These are phyloP conservation scores for Blastocrithidia nonstop DNA, from an alignment of 208 protist genomes.

Conservation along the genomic window DNA sequence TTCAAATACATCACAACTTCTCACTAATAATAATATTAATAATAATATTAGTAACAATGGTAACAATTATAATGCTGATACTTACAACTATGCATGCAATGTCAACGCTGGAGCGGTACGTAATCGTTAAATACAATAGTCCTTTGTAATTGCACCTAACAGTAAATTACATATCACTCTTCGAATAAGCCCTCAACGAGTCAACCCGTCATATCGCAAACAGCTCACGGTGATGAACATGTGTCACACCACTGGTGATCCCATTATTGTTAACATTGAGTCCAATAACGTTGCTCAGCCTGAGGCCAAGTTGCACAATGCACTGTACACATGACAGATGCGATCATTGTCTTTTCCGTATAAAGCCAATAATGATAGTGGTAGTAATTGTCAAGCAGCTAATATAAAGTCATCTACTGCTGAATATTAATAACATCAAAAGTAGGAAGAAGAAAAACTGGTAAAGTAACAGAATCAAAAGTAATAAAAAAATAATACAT, in stretches of 20 bases:
- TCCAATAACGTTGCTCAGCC: slow-evolving; percentile 76
- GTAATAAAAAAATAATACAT: background rate
- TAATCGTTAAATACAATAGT: slow-evolving; percentile 32
- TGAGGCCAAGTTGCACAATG: slow-evolving; percentile 70
- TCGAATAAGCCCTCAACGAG: slow-evolving; percentile 62
- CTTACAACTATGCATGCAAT: background rate
- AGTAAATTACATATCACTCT: slow-evolving; percentile 52
- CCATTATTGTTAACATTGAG: slow-evolving; percentile 72
- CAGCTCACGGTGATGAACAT: slow-evolving; percentile 69
- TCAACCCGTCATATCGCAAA: slow-evolving; percentile 76
- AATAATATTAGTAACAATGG: background rate
- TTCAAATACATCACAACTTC: slow-evolving; percentile 2
- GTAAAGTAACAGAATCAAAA: slow-evolving; percentile 2
- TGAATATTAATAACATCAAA: slow-evolving; percentile 4
- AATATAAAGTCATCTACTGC: slow-evolving; percentile 2
- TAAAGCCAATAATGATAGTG: background rate
- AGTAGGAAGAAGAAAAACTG: slow-evolving; percentile 3
- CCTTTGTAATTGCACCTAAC: slow-evolving; percentile 53
- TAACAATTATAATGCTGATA: no score
- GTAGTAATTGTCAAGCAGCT: background rate
- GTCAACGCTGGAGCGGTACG: slow-evolving; percentile 1
- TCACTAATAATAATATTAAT: background rate
- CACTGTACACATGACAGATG: slow-evolving; percentile 62
- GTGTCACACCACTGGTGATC: slow-evolving; percentile 51
- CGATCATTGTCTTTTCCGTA: background rate